Evolutionary conservation across 2,329 filamentous ascomycete genomes (phyloP), one percentile per base, ranked within the genome.

Genomic region (Helotiales sp.): DNA sequence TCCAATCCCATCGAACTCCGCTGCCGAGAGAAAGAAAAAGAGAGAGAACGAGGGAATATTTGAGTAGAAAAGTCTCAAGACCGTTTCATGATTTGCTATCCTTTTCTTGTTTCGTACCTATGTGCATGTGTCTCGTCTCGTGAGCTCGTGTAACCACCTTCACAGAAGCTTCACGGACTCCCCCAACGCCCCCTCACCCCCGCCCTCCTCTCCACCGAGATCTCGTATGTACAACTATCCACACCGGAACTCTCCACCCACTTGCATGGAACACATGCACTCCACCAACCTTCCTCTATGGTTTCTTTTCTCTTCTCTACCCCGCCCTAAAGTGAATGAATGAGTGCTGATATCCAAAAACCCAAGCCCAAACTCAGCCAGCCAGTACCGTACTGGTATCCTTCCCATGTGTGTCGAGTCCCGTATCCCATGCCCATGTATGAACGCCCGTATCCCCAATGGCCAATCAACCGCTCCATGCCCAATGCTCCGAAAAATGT

Each of bases 21-120:
- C 22, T 30, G 26, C 13, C 4, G 30, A 52, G 6, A 15, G 6
- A 26, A 15, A 2, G 13, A 30, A 30, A 26, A 28, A 26, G 4
- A 7, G 24, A 17, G 30, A 17, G 6, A 26, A 3, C 11, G 22
- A 17, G 22, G 11, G 22, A 50, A 26, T 50, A 17, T 50, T 28
- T 49, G n/a, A n/a, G n/a, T 20, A 20, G 59, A 62, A 50, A n/a
- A 40, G 7, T 45, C n/a, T 15, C n/a, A n/a, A n/a, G n/a, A n/a
- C n/a, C n/a, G n/a, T n/a, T 26, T 63, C 20, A 60, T 49, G 32
- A 37, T 55, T 63, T 43, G n/a, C n/a, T n/a, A n/a, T n/a, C n/a
- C 54, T 57, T 22, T 20, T 45, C 37, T 28, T 17, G n/a, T 61
- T 32, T 61, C 40, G 49, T 52, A 57, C 22, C 24, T 57, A 57